These are phyloP conservation scores for Jatropha multifida DNA, from an alignment of 441 rosid species.

Conservation along the genomic window DNA sequence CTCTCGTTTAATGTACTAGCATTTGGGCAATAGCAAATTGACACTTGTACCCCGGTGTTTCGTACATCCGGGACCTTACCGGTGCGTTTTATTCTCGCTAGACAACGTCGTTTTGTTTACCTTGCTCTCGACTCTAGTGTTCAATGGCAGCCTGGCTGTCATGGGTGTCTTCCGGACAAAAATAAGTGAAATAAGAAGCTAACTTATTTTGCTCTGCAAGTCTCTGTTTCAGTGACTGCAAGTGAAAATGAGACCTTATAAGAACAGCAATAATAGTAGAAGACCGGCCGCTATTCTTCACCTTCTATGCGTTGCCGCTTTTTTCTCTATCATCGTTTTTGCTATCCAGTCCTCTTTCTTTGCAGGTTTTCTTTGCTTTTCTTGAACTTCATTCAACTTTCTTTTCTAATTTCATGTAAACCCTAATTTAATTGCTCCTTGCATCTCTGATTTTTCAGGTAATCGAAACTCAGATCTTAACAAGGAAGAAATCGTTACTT, in stretches of 20 bases:
- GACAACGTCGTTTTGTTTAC: not conserved
- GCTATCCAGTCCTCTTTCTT: slow-evolving; percentile 67
- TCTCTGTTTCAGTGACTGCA: not conserved
- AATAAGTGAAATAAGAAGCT: not conserved
- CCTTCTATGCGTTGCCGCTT: slow-evolving; percentile 49
- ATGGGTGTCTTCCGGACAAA: not conserved
- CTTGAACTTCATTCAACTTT: not conserved
- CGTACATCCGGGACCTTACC: no score
- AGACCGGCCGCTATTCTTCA: slow-evolving; percentile 45
- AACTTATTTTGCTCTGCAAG: not conserved
- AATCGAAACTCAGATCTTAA: slow-evolving; percentile 33
- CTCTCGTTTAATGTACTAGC: no score
- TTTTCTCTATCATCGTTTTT: slow-evolving; percentile 62
- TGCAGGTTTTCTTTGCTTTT: slow-evolving; percentile 42
- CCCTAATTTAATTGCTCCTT: not conserved
- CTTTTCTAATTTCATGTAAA: not conserved
- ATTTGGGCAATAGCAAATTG: no score
- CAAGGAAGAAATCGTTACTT: slow-evolving; percentile 33
- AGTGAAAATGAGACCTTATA: slow-evolving; percentile 44
- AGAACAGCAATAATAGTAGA: slow-evolving; percentile 32
- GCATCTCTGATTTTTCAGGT: slow-evolving; percentile 25
- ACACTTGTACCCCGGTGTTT: no score
- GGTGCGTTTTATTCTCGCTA: not conserved
- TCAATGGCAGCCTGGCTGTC: not conserved
- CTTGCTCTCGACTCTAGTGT: not conserved